Conservation (phyloP, 176 grass and related monocot species). For the Musa schizocarpa region DNA sequence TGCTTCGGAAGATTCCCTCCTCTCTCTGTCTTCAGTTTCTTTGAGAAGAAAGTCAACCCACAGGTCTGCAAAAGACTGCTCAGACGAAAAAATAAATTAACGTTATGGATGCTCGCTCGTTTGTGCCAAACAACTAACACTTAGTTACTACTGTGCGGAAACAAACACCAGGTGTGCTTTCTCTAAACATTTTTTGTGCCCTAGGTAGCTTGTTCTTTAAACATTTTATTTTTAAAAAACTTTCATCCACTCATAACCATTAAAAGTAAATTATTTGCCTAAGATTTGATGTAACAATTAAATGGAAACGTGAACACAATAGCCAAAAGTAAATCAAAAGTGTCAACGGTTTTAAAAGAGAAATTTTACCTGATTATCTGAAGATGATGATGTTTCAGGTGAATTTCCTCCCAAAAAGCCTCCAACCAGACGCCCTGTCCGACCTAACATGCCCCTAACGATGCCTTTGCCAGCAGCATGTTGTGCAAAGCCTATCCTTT, state of each 20-base stretch:
- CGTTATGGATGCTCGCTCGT: too few species aligned
- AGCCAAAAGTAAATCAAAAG: neutral
- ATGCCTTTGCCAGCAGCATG: slow-evolving; percentile 59
- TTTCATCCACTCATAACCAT: too few species aligned
- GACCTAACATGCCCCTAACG: slow-evolving; percentile 74
- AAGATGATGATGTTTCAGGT: slow-evolving; percentile 39
- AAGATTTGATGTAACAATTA: neutral
- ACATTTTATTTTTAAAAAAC: too few species aligned
- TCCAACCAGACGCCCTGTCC: slow-evolving; percentile 73
- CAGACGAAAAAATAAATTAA: neutral
- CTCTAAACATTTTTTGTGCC: too few species aligned
- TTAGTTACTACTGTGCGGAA: slow-evolving; percentile 7
- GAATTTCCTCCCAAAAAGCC: slow-evolving; percentile 53
- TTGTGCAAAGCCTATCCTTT: slow-evolving; percentile 82
- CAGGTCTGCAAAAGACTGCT: slow-evolving; percentile 79
- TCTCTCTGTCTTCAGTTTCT: slow-evolving; percentile 95
- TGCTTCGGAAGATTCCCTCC: slow-evolving; percentile 48
- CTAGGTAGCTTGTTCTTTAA: too few species aligned
- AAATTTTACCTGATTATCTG: slow-evolving; percentile 51
- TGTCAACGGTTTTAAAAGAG: neutral
- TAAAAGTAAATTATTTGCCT: too few species aligned
- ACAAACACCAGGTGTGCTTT: neutral
- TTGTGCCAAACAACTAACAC: neutral
- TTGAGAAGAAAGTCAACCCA: slow-evolving; percentile 98
- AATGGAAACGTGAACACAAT: neutral